Conservation (phyloP, 2,329 filamentous ascomycete genomes). For the Cladosporium sp. region DNA sequence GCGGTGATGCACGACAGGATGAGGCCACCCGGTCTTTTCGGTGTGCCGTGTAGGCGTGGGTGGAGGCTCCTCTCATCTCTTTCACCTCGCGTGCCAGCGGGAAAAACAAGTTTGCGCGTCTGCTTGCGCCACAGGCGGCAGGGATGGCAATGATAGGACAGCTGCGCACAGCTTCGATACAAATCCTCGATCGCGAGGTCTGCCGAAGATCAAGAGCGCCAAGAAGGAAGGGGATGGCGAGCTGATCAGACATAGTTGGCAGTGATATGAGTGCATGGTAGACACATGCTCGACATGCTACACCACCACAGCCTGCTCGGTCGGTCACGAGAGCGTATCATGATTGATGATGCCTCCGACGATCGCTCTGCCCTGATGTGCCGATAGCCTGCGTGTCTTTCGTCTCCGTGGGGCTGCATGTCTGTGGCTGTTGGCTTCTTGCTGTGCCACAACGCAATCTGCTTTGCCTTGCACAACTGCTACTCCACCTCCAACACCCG, state of each 20-base stretch:
- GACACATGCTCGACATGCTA: neutral
- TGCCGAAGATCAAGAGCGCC: neutral
- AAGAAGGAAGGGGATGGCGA: neutral
- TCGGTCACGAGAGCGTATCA: neutral
- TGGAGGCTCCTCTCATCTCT: neutral
- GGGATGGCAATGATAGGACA: conserved; percentile 1
- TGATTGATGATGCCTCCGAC: neutral
- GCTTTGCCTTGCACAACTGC: too few relatives aligned
- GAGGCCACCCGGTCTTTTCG: neutral
- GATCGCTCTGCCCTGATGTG: neutral
- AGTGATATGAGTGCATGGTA: neutral
- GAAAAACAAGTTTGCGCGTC: conserved; percentile 15
- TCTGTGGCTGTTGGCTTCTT: neutral
- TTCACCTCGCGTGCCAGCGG: conserved; percentile 11
- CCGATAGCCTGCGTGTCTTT: neutral
- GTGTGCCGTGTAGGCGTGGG: neutral
- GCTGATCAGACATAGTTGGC: neutral
- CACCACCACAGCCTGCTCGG: neutral
- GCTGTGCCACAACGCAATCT: conserved; percentile 1
- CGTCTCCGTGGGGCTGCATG: conserved; percentile 1
- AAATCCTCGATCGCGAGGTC: neutral
- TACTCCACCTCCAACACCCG: neutral
- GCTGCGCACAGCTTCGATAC: neutral
- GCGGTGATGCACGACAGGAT: neutral
- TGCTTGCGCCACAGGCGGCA: neutral